Conservation (phyloP, 2,329 filamentous ascomycete genomes). For the Colletotrichum truncatum region DNA sequence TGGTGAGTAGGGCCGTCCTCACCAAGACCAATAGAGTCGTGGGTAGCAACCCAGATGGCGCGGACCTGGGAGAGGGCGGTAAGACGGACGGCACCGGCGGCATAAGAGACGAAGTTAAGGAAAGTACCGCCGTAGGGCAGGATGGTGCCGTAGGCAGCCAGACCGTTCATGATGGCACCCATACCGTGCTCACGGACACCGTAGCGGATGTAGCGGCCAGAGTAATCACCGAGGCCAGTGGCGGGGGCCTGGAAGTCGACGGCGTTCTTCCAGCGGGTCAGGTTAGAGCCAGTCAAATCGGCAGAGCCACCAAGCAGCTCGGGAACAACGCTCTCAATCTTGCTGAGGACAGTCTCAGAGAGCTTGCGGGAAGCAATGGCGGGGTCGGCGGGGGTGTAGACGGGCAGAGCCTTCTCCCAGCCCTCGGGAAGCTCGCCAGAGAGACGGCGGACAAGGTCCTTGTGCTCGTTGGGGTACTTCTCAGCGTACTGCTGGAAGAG, state of each 20-base stretch:
- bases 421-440: constrained; percentile 88
- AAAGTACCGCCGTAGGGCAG: constrained; percentile 96
- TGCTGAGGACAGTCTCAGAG: constrained; percentile 91
- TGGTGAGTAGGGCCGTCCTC: constrained; percentile 99
- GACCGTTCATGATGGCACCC: constrained; percentile 94
- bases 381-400: constrained; percentile 85
- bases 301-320: constrained; percentile 96
- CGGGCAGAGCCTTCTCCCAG: constrained; percentile 93
- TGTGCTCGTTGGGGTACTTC: constrained; percentile 80
- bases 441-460: constrained; percentile 83
- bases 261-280: constrained; percentile 97
- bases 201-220: constrained; percentile 91
- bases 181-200: constrained; percentile 93
- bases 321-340: constrained; percentile 83
- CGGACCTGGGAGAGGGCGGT: constrained; percentile 92
- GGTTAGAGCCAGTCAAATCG: constrained; percentile 97
- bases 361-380: constrained; percentile 95
- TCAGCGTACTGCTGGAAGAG: constrained; percentile 86
- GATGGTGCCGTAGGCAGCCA: constrained; percentile 93
- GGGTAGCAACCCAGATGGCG: constrained; percentile 94
- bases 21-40: constrained; percentile 99
- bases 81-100: constrained; percentile 92
- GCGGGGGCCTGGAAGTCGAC: constrained; percentile 96
- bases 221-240: constrained; percentile 86
- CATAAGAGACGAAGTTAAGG: constrained; percentile 99